Evolutionary conservation across 164 flowering plant genomes (phyloP).

Genomic region (Annona cherimola): DNA sequence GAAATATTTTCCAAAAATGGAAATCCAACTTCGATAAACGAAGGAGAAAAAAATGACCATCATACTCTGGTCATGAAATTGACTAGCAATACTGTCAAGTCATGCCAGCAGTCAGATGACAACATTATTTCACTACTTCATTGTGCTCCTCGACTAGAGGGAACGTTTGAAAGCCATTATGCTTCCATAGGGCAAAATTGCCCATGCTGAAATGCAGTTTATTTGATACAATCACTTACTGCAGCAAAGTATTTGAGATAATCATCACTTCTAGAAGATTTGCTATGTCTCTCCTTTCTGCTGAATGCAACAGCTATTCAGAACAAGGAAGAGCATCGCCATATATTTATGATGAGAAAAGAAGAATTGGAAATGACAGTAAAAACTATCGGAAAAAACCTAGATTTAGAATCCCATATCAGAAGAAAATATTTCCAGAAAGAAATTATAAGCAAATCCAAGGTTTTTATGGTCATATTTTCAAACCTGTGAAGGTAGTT

Average conservation of each 20-base stretch:
- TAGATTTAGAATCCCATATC: too few relatives aligned
- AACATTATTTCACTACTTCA: not conserved
- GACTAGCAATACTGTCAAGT: not conserved
- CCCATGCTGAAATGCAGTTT: too few relatives aligned
- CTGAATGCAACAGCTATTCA: not conserved
- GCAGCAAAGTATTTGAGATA: not conserved
- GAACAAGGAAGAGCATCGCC: not conserved
- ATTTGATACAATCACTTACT: not conserved
- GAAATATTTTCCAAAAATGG: not conserved
- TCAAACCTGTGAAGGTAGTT: too few relatives aligned
- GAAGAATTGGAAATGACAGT: too few relatives aligned
- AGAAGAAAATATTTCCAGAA: too few relatives aligned
- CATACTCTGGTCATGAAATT: not conserved
- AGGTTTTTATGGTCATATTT: too few relatives aligned
- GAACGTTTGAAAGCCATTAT: not conserved
- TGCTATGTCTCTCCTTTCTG: not conserved
- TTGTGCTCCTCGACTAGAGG: not conserved
- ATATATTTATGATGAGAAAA: not conserved
- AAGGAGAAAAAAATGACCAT: not conserved
- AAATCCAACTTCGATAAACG: not conserved
- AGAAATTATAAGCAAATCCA: too few relatives aligned
- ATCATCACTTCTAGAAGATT: not conserved
- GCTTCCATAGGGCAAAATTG: not conserved
- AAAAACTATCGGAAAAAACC: too few relatives aligned
- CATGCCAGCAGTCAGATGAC: not conserved